Evolutionary conservation across 129 eudicot species (phyloP), one percentile per base, ranked within the genome.

Genomic region (Pseudognaphalium luteoalbum): DNA sequence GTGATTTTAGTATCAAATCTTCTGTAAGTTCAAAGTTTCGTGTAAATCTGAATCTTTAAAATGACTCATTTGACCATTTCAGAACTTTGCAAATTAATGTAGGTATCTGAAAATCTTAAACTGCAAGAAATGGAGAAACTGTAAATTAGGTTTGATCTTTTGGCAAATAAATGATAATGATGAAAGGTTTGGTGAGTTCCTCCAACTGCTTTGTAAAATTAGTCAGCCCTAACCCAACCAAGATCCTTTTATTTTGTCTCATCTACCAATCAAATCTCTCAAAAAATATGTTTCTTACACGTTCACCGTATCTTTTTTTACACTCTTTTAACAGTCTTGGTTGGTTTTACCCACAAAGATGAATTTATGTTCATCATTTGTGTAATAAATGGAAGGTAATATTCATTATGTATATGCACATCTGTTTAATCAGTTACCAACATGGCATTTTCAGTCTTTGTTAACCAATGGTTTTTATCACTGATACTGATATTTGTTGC

Each of bases 171-270:
- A 65, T 63, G 14, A 22, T 67, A 81, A 58, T 63, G 64, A 73
- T 64, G 66, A 54, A 83, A 68, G 70, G 83, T 89, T 39, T 85
- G 91, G 89, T 87, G 87, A 47, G 73, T 76, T 84, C 61, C 50
- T 62, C 78, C 89, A 86, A 78, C 88, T 80, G 60, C 77, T 78
- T 25, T 83, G 34, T 71, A 69, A 60, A 78, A 57, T 52, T 76
- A 60, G 86, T 77, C 89, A 75, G 42, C 83, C 71, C 57, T 50
- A 37, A 52, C 69, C 73, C 80, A 66, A 80, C 84, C 75, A 78
- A 72, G 1, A 33, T 63, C 66, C 47, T 28, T 65, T 34, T 25
- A 25, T 72, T 14, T 52, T 6, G 22, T 54, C 68, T 71, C 52
- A 17, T 72, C 39, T 28, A 71, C 82, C 82, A 47, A 78, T 78